These are phyloP conservation scores for Mucor racemosus DNA, from an alignment of 371 early-diverging fungal species.

Conservation along the genomic window DNA sequence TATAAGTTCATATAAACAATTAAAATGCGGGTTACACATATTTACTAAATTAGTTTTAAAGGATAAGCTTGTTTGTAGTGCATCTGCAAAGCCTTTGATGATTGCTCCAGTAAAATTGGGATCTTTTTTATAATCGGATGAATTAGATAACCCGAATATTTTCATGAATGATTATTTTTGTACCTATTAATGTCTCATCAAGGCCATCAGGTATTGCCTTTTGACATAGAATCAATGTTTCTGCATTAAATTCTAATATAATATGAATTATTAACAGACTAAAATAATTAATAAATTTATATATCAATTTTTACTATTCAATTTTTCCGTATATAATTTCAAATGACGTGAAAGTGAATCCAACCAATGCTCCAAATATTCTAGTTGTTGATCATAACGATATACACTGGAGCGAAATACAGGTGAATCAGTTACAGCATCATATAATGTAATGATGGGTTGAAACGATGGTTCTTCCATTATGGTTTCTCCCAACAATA, in stretches of 20 bases:
- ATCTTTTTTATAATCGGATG: conserved; percentile 19
- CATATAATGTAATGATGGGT: conserved; percentile 37
- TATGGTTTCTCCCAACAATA: background rate
- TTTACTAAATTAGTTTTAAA: conserved; percentile 56
- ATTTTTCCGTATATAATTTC: conserved; percentile 48
- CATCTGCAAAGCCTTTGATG: conserved; percentile 46
- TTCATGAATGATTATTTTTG: background rate
- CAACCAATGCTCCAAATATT: conserved; percentile 65
- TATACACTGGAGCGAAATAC: conserved; percentile 62
- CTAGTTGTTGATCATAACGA: conserved; percentile 71
- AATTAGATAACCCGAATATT: conserved; percentile 16
- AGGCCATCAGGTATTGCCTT: conserved; percentile 36
- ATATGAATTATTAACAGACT: background rate
- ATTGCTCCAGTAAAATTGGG: conserved; percentile 37
- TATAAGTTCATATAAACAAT: conserved; percentile 5
- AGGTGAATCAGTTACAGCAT: conserved; percentile 72
- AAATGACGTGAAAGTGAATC: conserved; percentile 48
- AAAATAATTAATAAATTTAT: background rate
- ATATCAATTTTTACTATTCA: conserved; percentile 41
- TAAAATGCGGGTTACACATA: conserved; percentile 9
- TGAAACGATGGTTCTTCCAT: conserved; percentile 20
- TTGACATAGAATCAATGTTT: conserved; percentile 33
- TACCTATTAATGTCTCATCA: conserved; percentile 42
- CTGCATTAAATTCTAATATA: conserved; percentile 30
- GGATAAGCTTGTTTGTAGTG: conserved; percentile 52